Conservation (phyloP, 768 basidiomycete genomes). For the Xerocomus spinulosus region DNA sequence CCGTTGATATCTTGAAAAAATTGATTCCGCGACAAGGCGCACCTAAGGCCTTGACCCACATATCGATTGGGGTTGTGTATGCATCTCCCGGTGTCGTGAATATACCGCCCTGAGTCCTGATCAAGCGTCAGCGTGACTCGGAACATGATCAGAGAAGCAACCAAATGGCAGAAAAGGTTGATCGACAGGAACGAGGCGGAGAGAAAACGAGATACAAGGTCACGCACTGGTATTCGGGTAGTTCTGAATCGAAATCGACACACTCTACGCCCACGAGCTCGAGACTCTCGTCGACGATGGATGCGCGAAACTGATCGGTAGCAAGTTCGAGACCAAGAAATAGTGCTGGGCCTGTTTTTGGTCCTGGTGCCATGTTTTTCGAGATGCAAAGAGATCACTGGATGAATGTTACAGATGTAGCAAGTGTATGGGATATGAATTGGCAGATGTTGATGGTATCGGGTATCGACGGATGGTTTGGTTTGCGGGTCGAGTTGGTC, state of each 20-base stretch:
- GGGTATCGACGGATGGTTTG: slow-evolving; percentile 21
- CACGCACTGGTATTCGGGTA: slow-evolving; percentile 78
- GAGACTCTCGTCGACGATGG: slow-evolving; percentile 77
- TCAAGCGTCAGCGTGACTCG: slow-evolving; percentile 17
- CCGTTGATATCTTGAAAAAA: slow-evolving; percentile 42
- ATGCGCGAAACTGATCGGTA: slow-evolving; percentile 77
- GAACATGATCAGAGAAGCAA: no score
- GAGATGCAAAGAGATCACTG: slow-evolving; percentile 5
- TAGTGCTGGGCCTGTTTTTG: slow-evolving; percentile 46
- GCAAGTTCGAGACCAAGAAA: slow-evolving; percentile 86
- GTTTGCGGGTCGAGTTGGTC: slow-evolving; percentile 6
- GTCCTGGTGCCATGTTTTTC: slow-evolving; percentile 29
- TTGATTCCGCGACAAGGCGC: slow-evolving; percentile 51
- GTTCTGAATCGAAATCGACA: slow-evolving; percentile 78
- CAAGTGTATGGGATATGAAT: slow-evolving; percentile 12
- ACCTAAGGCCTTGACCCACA: slow-evolving; percentile 89
- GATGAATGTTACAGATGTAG: slow-evolving; percentile 4
- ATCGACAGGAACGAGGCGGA: neutral
- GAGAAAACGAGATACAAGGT: slow-evolving; percentile 1
- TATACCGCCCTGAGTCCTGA: slow-evolving; percentile 79
- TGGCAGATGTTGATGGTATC: slow-evolving; percentile 27
- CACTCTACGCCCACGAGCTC: slow-evolving; percentile 79
- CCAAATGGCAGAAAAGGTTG: no score
- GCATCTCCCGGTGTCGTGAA: slow-evolving; percentile 85
- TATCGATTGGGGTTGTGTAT: slow-evolving; percentile 83